phyloP scores from a whole-genome alignment of 805 yeast genomes.

The Yarrowia sp. region DNA sequence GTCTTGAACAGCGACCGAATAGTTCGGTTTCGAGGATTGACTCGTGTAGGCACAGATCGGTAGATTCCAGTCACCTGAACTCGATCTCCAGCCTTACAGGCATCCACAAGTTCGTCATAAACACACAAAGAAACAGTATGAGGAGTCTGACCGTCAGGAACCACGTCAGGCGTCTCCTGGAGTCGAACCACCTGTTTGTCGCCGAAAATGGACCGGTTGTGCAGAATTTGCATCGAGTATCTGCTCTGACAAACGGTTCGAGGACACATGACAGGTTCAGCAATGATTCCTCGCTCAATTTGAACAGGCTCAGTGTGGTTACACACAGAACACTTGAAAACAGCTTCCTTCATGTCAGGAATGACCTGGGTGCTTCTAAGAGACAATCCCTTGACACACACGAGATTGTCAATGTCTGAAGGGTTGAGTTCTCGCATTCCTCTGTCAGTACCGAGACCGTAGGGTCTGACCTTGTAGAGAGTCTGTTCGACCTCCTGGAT shows the following conservation, averaged over 20 bases:
- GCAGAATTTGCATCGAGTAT: constrained; percentile 85
- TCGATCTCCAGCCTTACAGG: constrained; percentile 94
- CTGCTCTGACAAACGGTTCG: constrained; percentile 75
- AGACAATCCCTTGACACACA: constrained; percentile 85
- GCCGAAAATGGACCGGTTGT: constrained; percentile 88
- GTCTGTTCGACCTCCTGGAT: constrained; percentile 73
- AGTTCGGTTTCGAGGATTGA: constrained; percentile 79
- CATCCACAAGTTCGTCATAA: constrained; percentile 92
- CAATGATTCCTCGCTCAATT: constrained; percentile 89
- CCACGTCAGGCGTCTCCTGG: constrained; percentile 94
- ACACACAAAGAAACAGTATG: constrained; percentile 92
- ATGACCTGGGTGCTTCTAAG: constrained; percentile 84
- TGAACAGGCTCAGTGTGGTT: constrained; percentile 89
- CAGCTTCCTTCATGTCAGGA: constrained; percentile 97
- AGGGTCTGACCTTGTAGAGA: constrained; percentile 86
- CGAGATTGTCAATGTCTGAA: constrained; percentile 88
- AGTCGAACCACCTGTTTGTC: constrained; percentile 92
- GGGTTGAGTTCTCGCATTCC: constrained; percentile 96
- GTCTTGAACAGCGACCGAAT: constrained; percentile 85
- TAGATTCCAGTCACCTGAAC: constrained; percentile 94
- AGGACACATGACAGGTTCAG: constrained; percentile 93
- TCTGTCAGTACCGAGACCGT: constrained; percentile 60
- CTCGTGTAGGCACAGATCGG: constrained; percentile 86
- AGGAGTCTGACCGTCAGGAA: constrained; percentile 98
- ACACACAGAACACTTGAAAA: constrained; percentile 92